A percentile compares a stretch with the other conserved stretches of the same genome.
phyloP scores from a whole-genome alignment of 73 alveolate species.

The Blepharisma japonicum region DNA sequence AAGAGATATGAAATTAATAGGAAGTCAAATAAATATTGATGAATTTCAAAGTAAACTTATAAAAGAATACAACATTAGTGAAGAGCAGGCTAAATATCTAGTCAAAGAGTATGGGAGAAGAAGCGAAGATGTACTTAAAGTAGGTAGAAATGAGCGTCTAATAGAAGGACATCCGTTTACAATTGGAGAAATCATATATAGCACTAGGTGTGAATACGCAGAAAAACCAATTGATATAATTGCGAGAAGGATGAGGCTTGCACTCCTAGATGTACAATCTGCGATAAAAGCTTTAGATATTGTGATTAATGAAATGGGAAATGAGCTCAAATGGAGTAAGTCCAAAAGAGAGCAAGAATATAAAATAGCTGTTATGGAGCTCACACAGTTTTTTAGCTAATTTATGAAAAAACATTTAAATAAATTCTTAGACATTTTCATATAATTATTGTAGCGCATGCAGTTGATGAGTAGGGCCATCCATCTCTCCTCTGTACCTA shows the following conservation, averaged over 20 bases:
- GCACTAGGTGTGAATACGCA: constrained; percentile 49
- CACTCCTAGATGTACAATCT: constrained; percentile 33
- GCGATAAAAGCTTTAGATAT: constrained; percentile 38
- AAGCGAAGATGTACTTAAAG: constrained; percentile 33
- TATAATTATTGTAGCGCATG: too few species aligned
- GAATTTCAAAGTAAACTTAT: not conserved
- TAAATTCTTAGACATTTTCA: too few species aligned
- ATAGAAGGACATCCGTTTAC: constrained; percentile 38
- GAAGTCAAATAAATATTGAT: not conserved
- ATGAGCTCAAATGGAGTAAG: constrained; percentile 51
- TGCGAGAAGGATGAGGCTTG: constrained; percentile 57
- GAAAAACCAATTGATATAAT: constrained; percentile 57
- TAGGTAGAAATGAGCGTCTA: constrained; percentile 31
- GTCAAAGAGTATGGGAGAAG: constrained; percentile 50
- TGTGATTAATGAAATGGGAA: constrained; percentile 60
- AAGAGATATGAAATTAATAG: not conserved
- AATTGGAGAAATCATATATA: constrained; percentile 53
- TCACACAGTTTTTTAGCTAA: too few species aligned
- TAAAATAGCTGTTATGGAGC: too few species aligned
- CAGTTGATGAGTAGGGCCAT: too few species aligned
- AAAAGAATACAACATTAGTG: constrained; percentile 34
- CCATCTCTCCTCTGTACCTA: too few species aligned
- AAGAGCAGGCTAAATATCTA: constrained; percentile 43
- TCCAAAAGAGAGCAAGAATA: too few species aligned
- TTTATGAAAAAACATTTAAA: too few species aligned